A percentile compares a stretch with the other conserved stretches of the same genome.
Conservation (phyloP, 352 stramenopile species). For the Phytophthora podocarpi region DNA sequence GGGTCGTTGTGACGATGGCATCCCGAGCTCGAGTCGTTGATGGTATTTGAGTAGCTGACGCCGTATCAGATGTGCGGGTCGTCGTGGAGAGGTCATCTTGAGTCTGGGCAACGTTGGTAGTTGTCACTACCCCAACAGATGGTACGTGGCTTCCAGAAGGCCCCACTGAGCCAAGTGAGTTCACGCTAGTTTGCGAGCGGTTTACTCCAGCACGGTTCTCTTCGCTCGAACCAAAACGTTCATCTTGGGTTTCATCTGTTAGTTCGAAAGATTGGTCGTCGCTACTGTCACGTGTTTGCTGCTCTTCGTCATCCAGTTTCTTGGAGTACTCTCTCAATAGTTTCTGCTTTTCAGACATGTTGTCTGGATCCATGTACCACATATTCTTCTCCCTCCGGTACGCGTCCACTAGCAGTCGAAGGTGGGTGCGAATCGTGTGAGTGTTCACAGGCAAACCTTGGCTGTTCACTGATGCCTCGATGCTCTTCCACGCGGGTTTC, state of each 20-base stretch:
- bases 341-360: constrained; percentile 19
- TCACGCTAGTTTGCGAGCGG: neutral
- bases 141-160: neutral
- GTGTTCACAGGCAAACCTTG: constrained; percentile 15
- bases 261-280: constrained; percentile 1
- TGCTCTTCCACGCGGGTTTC: constrained; percentile 17
- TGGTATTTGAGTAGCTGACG: no score
- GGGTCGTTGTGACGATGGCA: no score
- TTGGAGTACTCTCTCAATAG: constrained; percentile 21
- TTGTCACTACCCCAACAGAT: neutral
- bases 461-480: constrained; percentile 17
- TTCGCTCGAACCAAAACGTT: neutral
- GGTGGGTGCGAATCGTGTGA: constrained; percentile 21
- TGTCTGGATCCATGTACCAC: neutral
- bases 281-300: neutral
- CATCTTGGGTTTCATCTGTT: neutral
- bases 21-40: no score
- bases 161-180: neutral
- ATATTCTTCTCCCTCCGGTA: constrained; percentile 3
- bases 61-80: neutral
- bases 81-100: no score
- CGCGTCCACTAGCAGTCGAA: constrained; percentile 16
- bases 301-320: constrained; percentile 13
- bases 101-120: no score
- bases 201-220: neutral